Evolutionary conservation across 148 eudicot genomes (phyloP), one percentile per base, ranked within the genome.

Genomic region (Vaccinium corymbosum): DNA sequence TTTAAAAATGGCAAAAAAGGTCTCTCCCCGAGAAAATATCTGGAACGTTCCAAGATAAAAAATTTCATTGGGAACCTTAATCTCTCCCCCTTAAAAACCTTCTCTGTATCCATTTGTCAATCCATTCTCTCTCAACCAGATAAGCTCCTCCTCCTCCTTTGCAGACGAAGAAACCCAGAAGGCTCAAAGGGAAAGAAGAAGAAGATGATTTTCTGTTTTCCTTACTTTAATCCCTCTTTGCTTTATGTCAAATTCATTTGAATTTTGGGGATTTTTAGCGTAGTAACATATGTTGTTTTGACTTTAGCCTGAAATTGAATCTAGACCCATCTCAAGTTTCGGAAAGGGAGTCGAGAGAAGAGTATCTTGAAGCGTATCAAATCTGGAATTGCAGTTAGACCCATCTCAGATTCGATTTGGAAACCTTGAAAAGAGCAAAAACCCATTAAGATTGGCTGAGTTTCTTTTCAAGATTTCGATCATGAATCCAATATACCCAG

Each of bases 401-500:
- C 27, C 78, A 46, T 42, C 52, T 74, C 7, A 0, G 3, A 73
- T 73, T 35, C 50, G 77, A 17, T 9, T 2, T 1, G 77, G 77
- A 42, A 17, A 73, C 48, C 38, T n/a, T 42, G 77, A 38, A 6
- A 38, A 38, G 16, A 38, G 4, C 9, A 9, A 0, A 20, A 80
- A 61, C 17, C 74, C 55, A 62, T 38, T 29, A 48, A 64, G 56
- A 46, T 62, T 64, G 27, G 16, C 16, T 68, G 48, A 17, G 22
- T 27, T 55, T 2, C 82, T 75, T 56, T 61, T 38, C 70, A 25
- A 35, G 42, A 56, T 76, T 42, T 86, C 82, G 56, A 84, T 51
- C 8, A 94, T 95, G 98, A 86, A 92, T 66, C 89, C 84, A 1
- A 61, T 84, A 27, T 87, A 88, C 81, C 88, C 89, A 5, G 84